These are phyloP conservation scores for Ciborinia camelliae DNA, from an alignment of 2,329 filamentous ascomycete species.

Conservation along the genomic window DNA sequence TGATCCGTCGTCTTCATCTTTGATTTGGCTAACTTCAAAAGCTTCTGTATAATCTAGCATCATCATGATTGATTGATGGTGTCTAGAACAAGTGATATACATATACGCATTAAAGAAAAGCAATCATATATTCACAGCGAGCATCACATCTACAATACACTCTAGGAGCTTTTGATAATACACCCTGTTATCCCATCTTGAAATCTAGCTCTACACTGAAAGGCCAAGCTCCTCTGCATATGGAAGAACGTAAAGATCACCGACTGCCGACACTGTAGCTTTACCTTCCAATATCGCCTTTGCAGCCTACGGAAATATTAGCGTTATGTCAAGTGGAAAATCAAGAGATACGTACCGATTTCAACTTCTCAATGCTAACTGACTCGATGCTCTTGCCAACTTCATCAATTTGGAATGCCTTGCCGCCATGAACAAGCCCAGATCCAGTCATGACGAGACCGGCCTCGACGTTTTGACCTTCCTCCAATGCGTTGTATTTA, in stretches of 20 bases:
- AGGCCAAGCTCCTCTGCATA: slow-evolving; percentile 93
- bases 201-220: slow-evolving; percentile 67
- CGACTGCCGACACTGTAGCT: slow-evolving; percentile 84
- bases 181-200: slow-evolving; percentile 29
- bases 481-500: slow-evolving; percentile 87
- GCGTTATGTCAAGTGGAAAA: slow-evolving; percentile 29
- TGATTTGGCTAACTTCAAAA: not conserved
- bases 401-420: slow-evolving; percentile 79
- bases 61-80: not conserved
- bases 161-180: slow-evolving; percentile 39
- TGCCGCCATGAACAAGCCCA: slow-evolving; percentile 75
- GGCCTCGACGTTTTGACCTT: slow-evolving; percentile 71
- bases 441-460: slow-evolving; percentile 82
- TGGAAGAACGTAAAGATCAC: slow-evolving; percentile 86
- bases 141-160: slow-evolving; percentile 36
- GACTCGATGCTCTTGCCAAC: slow-evolving; percentile 74
- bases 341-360: slow-evolving; percentile 62
- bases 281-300: slow-evolving; percentile 85
- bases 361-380: slow-evolving; percentile 80
- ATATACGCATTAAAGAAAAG: slow-evolving; percentile 18
- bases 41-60: not conserved
- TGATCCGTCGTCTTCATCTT: too few species aligned
- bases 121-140: slow-evolving; percentile 31
- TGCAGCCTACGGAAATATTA: slow-evolving; percentile 60
- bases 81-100: not conserved